These are phyloP conservation scores for Trichoderma orchidacearum DNA, from an alignment of 495 filamentous ascomycete species.

Conservation along the genomic window DNA sequence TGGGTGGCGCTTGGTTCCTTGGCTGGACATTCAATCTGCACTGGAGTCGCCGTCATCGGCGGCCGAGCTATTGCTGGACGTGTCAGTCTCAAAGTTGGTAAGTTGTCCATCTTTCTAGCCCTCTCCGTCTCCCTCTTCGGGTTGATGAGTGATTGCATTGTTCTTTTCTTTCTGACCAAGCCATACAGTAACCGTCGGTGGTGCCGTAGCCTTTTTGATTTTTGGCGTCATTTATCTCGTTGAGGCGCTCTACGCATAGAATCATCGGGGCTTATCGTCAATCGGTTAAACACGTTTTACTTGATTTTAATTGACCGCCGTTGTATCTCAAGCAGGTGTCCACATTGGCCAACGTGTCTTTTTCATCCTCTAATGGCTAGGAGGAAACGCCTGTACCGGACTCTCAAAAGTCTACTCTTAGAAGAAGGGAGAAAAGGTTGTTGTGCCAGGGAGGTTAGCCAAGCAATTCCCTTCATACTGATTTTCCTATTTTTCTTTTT, in stretches of 20 bases:
- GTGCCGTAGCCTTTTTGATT: conserved; percentile 77
- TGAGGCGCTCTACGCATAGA: conserved; percentile 57
- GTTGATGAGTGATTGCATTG: not conserved
- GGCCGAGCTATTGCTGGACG: conserved; percentile 83
- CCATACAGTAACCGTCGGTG: conserved; percentile 74
- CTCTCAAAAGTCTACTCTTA: no score
- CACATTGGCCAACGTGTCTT: not conserved
- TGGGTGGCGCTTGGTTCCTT: conserved; percentile 92
- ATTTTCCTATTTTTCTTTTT: not conserved
- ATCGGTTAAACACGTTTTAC: not conserved
- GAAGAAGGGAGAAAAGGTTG: no score
- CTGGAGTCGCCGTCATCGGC: conserved; percentile 83
- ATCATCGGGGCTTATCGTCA: not conserved
- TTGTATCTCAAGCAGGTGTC: not conserved
- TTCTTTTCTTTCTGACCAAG: not conserved
- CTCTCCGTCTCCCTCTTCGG: not conserved
- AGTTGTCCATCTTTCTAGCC: conserved; percentile 24
- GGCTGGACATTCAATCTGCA: conserved; percentile 77
- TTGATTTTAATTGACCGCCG: not conserved
- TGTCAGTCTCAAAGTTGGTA: conserved; percentile 94
- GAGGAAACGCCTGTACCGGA: no score
- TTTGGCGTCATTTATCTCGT: conserved; percentile 86
- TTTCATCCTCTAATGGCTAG: no score
- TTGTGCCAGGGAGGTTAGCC: no score
- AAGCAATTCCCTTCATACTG: no score